Percentiles rank a stretch among this genome's conserved stretches.
phyloP scores from a whole-genome alignment of 306 rosid genomes.

The Pueraria montana region DNA sequence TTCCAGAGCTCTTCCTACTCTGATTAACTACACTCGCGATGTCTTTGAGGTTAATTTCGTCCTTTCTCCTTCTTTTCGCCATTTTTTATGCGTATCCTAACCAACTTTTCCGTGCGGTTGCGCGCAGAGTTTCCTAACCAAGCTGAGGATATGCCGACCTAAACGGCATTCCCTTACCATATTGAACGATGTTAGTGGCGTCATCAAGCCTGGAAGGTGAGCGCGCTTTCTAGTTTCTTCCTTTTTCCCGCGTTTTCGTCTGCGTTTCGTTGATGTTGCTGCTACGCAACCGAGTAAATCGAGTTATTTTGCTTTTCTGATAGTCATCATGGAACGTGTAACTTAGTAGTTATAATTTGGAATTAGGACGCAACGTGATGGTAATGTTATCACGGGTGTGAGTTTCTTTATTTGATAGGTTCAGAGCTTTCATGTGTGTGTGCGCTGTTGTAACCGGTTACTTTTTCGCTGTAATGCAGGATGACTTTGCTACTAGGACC shows the following conservation, averaged over 20 bases:
- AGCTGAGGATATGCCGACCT: conserved; percentile 57
- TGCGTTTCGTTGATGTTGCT: background rate
- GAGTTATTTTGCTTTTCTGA: background rate
- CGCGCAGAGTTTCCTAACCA: conserved; percentile 64
- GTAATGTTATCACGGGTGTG: conserved; percentile 32
- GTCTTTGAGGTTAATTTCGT: conserved; percentile 62
- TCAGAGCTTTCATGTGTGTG: conserved; percentile 63
- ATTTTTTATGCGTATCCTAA: background rate
- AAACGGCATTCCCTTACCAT: conserved; percentile 67
- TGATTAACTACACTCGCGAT: conserved; percentile 65
- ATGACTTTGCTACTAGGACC: conserved; percentile 93
- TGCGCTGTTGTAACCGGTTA: conserved; percentile 2
- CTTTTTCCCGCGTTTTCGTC: background rate
- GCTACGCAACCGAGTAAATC: conserved; percentile 26
- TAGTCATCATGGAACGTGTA: background rate
- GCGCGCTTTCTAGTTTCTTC: background rate
- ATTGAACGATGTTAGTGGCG: conserved; percentile 68
- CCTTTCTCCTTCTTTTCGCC: background rate
- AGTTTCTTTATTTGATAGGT: conserved; percentile 26
- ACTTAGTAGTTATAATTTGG: background rate
- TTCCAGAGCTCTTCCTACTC: conserved; percentile 83
- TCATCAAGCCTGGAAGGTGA: conserved; percentile 85
- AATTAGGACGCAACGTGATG: conserved; percentile 3
- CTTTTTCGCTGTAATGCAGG: conserved; percentile 55
- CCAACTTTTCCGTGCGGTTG: background rate